Base-by-base conservation (phyloP, 148 eudicot genomes). In the Rheum nobile region DNA sequence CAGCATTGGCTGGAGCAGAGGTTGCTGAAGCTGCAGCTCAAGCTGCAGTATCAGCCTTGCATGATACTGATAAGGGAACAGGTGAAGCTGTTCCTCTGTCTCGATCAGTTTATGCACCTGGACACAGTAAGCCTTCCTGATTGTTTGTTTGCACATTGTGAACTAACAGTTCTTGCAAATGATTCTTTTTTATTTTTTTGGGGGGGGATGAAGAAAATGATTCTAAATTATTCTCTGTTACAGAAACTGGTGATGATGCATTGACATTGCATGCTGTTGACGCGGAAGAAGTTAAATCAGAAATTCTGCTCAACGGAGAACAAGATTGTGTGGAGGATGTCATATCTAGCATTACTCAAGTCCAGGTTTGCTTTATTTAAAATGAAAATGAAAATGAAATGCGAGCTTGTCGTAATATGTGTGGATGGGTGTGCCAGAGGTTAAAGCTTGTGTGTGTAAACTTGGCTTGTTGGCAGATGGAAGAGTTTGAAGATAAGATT, bases 1-100 rank as follows among this genome's bases (percentile, higher is more conserved):
- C 97, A 13, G 91, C 94, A 55, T 82, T 96, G 83, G 99, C 87
- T 77, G 99, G 99, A 73, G 82, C 77, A 44, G 94, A 92, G 79
- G 90, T 86, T 74, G 87, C 97, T 21, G 94, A 96, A 89, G 87
- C 86, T 75, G 91, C 99, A 72, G 92, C 97, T 34, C 79, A 59
- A 77, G 97, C 99, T 59, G 94, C 97, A 68, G 90, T 96, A 57
- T 77, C 77, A 69, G 84, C 91, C 84, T 79, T 90, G 41, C 79
- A 85, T 77, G 87, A 86, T 72, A 52, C 70, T 39, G 72, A 70
- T 63, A 69, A 70, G 39, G 74, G 80, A 63, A 75, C 78, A 72
- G 78, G 67, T 73, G 79, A 80, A 74, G 84, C 78, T 22, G 76
- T 38, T 68, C 75, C 67, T 29, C 81, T 75, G 63, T 68, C 81